Base-by-base conservation (phyloP, 495 filamentous ascomycete species). In the Parathielavia appendiculata region DNA sequence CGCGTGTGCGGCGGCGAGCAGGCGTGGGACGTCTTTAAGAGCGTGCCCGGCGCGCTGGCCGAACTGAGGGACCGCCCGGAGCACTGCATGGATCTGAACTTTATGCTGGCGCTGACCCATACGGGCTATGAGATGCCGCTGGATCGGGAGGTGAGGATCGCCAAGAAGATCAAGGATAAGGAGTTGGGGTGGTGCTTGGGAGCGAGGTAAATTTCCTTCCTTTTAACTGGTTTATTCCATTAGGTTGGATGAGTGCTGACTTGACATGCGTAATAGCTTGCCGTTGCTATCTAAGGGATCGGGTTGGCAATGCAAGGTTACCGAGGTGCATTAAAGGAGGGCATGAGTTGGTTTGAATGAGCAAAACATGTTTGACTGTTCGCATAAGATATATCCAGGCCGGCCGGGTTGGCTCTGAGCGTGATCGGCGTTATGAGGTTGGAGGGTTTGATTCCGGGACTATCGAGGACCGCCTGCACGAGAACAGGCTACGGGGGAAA, bases 61-160 rank as follows among this genome's bases (percentile, higher is more conserved):
- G 89, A 97, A 68, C 79, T 98, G 20, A 74, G 69, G 30, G 90
- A 79, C 55, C 80, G 93, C 52, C 89, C 93, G 12, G 91, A 97
- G 73, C 87, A 85, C 71, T 98, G 93, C 75, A 73, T 97, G 69
- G 93, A 98, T 71, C 75, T 98, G 60, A 97, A 87, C 72, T 98
- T 97, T 71, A 95, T 96, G 91, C 69, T 95, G 59, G 87, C 87
- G 22, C 76, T 98, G 51, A 75, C 97, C 58, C 92, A 97, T 71
- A 97, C 91, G 1, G 93, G 93, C 19, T 98, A 98, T 71, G 93
- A 96, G 63, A 97, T 98, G 91, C 92, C 92, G 6, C 81, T 97
- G 66, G 89, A 93, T 57, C 83, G 93, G 20, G 92, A 97, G 75
- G 91, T 98, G 54, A 90, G 88, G 79, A 95, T 96, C 64, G 93